Evolutionary conservation across 1,139 yeast species (phyloP).

Genomic region (Taphrina wiesneri): DNA sequence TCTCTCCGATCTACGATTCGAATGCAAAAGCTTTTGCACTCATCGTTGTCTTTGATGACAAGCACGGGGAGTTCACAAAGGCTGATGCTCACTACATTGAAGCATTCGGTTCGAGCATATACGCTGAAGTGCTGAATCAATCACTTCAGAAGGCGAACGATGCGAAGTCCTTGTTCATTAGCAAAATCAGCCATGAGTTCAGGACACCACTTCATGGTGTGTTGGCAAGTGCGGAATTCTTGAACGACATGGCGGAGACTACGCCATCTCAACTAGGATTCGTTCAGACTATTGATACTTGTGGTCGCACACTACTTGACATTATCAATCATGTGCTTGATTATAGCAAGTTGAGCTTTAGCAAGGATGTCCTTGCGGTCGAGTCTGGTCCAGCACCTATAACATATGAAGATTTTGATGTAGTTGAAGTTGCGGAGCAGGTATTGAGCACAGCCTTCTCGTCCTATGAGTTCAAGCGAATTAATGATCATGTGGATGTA

Average conservation of each 20-base stretch:
- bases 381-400: background rate
- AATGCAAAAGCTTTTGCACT: constrained; percentile 16
- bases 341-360: constrained; percentile 16
- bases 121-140: constrained; percentile 25
- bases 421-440: constrained; percentile 19
- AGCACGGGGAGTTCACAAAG: background rate
- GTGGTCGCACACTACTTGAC: constrained; percentile 31
- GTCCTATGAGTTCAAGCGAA: constrained; percentile 14
- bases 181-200: constrained; percentile 32
- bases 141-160: constrained; percentile 19
- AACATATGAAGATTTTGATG: constrained; percentile 6
- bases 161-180: constrained; percentile 26
- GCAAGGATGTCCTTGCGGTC: constrained; percentile 4
- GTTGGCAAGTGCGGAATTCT: constrained; percentile 34
- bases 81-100: constrained; percentile 13
- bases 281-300: constrained; percentile 30
- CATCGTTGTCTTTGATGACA: constrained; percentile 12
- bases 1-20: constrained; percentile 16
- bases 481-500: constrained; percentile 15
- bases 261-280: constrained; percentile 15
- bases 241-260: constrained; percentile 23
- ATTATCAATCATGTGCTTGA: constrained; percentile 32
- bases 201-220: constrained; percentile 33
- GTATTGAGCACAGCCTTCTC: constrained; percentile 7
- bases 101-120: constrained; percentile 18